Conservation (phyloP, 1,139 yeast genomes). For the Yamadazyma atlantica region DNA sequence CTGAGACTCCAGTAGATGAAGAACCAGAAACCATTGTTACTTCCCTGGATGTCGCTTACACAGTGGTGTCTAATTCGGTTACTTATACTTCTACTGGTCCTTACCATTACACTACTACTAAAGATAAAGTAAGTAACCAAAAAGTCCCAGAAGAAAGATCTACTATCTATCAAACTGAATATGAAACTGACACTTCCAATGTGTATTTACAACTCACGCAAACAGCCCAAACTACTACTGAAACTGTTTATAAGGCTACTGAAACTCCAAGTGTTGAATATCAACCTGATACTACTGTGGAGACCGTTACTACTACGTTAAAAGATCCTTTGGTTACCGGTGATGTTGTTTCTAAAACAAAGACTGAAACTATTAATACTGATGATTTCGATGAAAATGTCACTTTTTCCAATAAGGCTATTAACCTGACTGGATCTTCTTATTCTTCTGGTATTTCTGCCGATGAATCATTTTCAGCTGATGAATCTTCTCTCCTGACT, state of each 20-base stretch:
- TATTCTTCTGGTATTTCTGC: neutral
- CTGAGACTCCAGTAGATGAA: neutral
- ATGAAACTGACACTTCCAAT: constrained; percentile 16
- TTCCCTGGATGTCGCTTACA: constrained; percentile 6
- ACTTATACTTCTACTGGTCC: constrained; percentile 11
- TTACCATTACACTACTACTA: constrained; percentile 7
- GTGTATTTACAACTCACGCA: constrained; percentile 15
- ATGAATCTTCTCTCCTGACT: constrained; percentile 1
- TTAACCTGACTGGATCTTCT: constrained; percentile 1
- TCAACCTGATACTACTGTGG: constrained; percentile 17
- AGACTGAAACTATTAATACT: constrained; percentile 11
- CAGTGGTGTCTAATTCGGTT: constrained; percentile 8
- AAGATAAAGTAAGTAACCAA: neutral
- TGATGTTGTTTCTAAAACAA: constrained; percentile 12
- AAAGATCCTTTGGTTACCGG: constrained; percentile 25
- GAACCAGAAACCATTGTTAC: constrained; percentile 5
- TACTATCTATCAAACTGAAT: constrained; percentile 17
- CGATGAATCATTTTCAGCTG: neutral
- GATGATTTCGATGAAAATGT: constrained; percentile 7
- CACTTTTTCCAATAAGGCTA: constrained; percentile 6
- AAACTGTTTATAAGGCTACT: constrained; percentile 24
- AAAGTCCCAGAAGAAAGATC: constrained; percentile 7
- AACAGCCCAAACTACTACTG: constrained; percentile 27
- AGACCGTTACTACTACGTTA: constrained; percentile 20
- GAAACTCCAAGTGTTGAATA: constrained; percentile 20